Evolutionary conservation across 148 eudicot genomes (phyloP).

Genomic region (Amaranthus cruentus): DNA sequence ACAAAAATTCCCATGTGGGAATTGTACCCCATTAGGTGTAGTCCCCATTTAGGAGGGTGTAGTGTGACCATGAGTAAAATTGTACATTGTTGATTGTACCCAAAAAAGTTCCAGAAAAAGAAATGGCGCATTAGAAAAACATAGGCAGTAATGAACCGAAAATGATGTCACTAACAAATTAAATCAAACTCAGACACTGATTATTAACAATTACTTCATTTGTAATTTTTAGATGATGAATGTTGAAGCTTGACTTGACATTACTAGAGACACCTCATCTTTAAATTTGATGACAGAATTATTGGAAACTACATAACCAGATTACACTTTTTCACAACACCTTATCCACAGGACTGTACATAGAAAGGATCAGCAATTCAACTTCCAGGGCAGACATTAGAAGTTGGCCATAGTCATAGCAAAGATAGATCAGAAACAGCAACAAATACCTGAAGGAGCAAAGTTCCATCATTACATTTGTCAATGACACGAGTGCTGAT

Average conservation of each 20-base stretch:
- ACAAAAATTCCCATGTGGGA: too few relatives aligned
- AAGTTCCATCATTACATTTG: conserved; percentile 83
- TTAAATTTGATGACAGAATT: neutral
- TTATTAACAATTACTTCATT: neutral
- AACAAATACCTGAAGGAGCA: conserved; percentile 80
- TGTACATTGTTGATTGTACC: too few relatives aligned
- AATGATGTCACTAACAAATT: too few relatives aligned
- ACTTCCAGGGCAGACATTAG: neutral
- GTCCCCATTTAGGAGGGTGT: too few relatives aligned
- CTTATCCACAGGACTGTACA: neutral
- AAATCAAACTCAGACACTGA: too few relatives aligned
- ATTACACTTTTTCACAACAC: neutral
- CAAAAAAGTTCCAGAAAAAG: too few relatives aligned
- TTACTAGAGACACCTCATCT: neutral
- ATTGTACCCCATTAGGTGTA: too few relatives aligned
- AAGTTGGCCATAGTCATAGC: neutral
- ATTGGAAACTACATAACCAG: neutral
- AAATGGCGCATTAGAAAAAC: too few relatives aligned
- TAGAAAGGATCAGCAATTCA: neutral
- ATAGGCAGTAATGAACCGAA: too few relatives aligned
- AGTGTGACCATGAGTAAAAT: too few relatives aligned
- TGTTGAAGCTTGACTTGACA: neutral
- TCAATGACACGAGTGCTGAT: conserved; percentile 80
- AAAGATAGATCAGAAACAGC: conserved; percentile 10
- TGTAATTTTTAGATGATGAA: neutral